A percentile compares a stretch with the other conserved stretches of the same genome.
These are phyloP conservation scores for Nyctanthes arbortristis DNA, from an alignment of 257 asterid genomes.

Conservation along the genomic window DNA sequence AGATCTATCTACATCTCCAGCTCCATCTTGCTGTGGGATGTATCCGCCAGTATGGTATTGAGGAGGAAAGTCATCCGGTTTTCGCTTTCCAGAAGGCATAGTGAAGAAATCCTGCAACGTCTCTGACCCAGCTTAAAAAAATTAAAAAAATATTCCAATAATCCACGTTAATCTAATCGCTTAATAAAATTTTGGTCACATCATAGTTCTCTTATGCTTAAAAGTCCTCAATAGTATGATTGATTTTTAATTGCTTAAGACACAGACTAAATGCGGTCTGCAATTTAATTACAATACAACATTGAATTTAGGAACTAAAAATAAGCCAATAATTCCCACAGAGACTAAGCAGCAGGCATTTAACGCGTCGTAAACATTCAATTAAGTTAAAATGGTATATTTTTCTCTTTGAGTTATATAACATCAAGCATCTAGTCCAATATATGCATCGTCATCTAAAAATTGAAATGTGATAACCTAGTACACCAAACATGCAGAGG, in stretches of 20 bases:
- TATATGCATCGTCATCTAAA: neutral
- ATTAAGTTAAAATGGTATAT: neutral
- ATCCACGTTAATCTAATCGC: neutral
- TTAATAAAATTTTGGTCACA: neutral
- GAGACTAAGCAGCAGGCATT: neutral
- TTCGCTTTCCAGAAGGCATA: constrained; percentile 73
- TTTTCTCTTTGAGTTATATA: neutral
- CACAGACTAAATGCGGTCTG: neutral
- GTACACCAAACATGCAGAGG: neutral
- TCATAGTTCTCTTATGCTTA: neutral
- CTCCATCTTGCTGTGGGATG: constrained; percentile 98
- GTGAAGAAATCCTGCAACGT: constrained; percentile 82
- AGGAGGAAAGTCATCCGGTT: constrained; percentile 74
- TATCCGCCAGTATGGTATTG: constrained; percentile 69
- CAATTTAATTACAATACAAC: neutral
- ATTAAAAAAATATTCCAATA: neutral
- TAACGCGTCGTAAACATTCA: neutral
- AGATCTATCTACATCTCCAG: constrained; percentile 65
- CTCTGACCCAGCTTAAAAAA: neutral
- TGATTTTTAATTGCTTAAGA: neutral
- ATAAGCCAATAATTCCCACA: neutral
- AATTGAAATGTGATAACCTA: neutral
- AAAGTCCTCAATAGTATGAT: neutral
- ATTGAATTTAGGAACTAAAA: neutral
- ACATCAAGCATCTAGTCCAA: constrained; percentile 1